phyloP scores from a whole-genome alignment of 306 rosid species.

The Fagus crenata region DNA sequence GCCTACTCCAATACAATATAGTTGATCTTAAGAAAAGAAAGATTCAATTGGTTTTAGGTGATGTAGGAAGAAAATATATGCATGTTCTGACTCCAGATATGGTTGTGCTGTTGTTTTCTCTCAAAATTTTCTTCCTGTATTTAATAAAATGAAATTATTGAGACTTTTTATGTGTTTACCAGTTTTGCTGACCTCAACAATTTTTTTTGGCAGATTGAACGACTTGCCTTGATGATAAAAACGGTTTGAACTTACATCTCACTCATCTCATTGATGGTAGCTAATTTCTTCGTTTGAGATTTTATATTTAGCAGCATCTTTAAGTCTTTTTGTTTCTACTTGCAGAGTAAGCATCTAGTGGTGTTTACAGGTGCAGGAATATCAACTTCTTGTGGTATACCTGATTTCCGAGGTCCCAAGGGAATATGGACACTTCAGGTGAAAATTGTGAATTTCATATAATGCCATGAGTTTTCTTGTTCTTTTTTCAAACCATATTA shows the following conservation, averaged over 20 bases:
- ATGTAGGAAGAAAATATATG: no score
- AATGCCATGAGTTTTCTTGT: slow-evolving; percentile 8
- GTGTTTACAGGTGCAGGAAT: slow-evolving; percentile 99
- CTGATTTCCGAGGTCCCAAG: slow-evolving; percentile 97
- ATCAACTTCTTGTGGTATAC: slow-evolving; percentile 97
- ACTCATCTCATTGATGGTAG: slow-evolving; percentile 25
- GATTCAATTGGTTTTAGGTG: no score
- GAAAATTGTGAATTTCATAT: slow-evolving; percentile 27
- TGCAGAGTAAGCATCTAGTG: slow-evolving; percentile 98
- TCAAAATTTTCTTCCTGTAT: not conserved
- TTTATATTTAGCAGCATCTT: slow-evolving; percentile 21
- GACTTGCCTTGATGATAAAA: slow-evolving; percentile 66
- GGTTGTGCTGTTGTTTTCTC: not conserved
- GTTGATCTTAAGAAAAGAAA: not conserved
- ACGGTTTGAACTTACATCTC: slow-evolving; percentile 48
- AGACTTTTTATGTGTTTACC: not conserved
- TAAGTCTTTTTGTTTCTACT: slow-evolving; percentile 33
- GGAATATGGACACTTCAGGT: slow-evolving; percentile 99
- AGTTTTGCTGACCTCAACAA: slow-evolving; percentile 28
- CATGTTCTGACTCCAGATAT: not conserved
- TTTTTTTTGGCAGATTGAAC: slow-evolving; percentile 62
- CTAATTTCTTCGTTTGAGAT: slow-evolving; percentile 18
- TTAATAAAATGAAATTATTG: not conserved
- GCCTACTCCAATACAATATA: not conserved
- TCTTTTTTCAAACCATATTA: slow-evolving; percentile 6